phyloP scores from a whole-genome alignment of 169 alveolate species.

The Eimeria sp. region DNA sequence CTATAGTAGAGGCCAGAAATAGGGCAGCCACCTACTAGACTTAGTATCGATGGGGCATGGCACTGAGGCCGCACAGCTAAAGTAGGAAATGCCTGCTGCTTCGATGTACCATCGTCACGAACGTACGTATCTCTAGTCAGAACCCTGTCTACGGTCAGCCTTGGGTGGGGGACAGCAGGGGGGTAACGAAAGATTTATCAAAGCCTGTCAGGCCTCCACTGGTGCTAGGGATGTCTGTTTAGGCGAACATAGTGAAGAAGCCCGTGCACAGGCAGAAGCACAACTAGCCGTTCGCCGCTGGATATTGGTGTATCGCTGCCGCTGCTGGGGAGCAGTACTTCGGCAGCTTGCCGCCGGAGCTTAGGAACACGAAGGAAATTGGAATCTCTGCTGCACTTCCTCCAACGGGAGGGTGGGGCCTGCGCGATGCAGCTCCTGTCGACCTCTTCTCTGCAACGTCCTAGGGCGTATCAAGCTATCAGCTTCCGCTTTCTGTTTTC shows the following conservation, averaged over 20 bases:
- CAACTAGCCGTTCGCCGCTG: neutral
- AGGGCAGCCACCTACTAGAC: neutral
- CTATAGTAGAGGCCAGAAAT: neutral
- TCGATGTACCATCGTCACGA: neutral
- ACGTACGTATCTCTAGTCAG: neutral
- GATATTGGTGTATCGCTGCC: neutral
- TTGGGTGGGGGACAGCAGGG: neutral
- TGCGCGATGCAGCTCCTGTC: neutral
- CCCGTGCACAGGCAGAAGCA: neutral
- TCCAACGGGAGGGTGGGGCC: neutral
- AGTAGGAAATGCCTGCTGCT: neutral
- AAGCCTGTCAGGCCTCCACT: neutral
- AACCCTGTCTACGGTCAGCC: neutral
- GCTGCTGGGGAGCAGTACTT: neutral
- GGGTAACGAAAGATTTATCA: neutral
- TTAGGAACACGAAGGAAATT: neutral
- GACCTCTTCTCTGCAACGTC: neutral
- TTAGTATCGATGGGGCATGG: neutral
- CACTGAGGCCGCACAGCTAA: neutral
- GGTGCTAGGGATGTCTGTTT: neutral
- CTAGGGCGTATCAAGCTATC: neutral
- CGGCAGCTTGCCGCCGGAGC: neutral
- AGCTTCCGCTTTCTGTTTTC: neutral
- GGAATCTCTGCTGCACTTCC: neutral
- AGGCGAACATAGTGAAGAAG: neutral